Evolutionary conservation across 257 asterid species (phyloP), one percentile per base, ranked within the genome.

Genomic region (Solanum chilense): DNA sequence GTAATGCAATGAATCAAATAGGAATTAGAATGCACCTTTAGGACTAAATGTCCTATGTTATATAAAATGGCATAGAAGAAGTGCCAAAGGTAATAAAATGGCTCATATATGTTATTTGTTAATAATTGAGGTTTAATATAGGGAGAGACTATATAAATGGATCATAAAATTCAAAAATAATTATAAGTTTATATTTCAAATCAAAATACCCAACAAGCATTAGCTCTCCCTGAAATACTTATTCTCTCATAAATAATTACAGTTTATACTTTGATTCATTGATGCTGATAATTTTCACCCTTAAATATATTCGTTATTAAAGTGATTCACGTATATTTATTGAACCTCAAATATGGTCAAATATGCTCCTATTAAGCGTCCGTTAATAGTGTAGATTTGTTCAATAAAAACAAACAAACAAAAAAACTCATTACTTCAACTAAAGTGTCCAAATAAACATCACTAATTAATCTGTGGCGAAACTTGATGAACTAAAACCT

Each of bases 221-320:
- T n/a, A n/a, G n/a, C n/a, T n/a, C n/a, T n/a, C n/a, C n/a, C 0
- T 39, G 10, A 39, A 39, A 39, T 39, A 39, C 0, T 7, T 2
- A 39, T 39, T 39, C 35, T 33, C 35, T 33, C 5, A 33, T 4
- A 33, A 33, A 33, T 33, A 33, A 37, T 37, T 37, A 7, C 10
- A 8, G 9, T 7, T 7, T 0, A 39, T 39, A 39, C 10, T 9
- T 0, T 35, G 10, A 39, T 39, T 39, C 10, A 1, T 39, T 39
- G 9, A 39, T 0, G 42, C 2, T 7, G 42, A 41, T 7, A 16
- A 7, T 18, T 52, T 18, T 4, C 10, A 9, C 1, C 7, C 3
- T 16, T 52, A 52, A 52, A 21, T 52, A 18, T 52, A 2, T 52
- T 52, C n/a, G 4, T 6, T 39, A 39, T 39, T 39, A 7, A 39